These are phyloP conservation scores for Cystofilobasidium macerans DNA, from an alignment of 768 basidiomycete species.

Conservation along the genomic window DNA sequence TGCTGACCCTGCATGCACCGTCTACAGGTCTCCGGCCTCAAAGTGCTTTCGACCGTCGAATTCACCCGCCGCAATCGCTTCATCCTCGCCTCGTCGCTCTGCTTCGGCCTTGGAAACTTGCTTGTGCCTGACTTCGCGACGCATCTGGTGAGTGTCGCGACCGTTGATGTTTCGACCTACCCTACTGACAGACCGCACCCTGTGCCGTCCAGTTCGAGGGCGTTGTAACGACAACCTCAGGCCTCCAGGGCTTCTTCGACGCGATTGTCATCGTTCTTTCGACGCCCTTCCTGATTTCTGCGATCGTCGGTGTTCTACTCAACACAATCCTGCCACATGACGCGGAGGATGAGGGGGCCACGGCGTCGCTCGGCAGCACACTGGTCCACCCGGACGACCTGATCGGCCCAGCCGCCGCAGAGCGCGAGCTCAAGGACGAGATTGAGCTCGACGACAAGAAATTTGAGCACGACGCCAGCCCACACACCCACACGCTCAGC, in stretches of 20 bases:
- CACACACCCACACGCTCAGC: background rate
- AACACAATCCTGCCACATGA: constrained; percentile 50
- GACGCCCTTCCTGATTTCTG: constrained; percentile 59
- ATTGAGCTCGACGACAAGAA: constrained; percentile 4
- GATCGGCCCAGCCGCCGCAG: background rate
- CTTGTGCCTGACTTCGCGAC: constrained; percentile 56
- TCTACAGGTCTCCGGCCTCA: constrained; percentile 47
- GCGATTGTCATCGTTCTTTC: constrained; percentile 69
- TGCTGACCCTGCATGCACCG: too few relatives aligned
- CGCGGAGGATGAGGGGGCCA: background rate
- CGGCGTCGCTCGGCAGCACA: background rate
- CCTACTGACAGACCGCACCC: too few relatives aligned
- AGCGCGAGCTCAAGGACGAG: background rate
- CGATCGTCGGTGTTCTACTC: constrained; percentile 50
- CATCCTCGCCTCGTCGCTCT: constrained; percentile 41
- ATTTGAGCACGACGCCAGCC: background rate
- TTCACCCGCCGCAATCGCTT: constrained; percentile 28
- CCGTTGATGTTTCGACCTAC: constrained; percentile 40
- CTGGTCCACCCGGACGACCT: background rate
- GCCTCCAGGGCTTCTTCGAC: constrained; percentile 57
- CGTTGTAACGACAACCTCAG: constrained; percentile 34
- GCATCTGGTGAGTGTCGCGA: constrained; percentile 50
- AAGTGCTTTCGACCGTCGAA: constrained; percentile 51
- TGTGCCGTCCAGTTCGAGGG: constrained; percentile 15
- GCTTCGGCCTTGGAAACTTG: constrained; percentile 61